Evolutionary conservation across 2,329 filamentous ascomycete species (phyloP).

Genomic region (Aspergillus ustus): DNA sequence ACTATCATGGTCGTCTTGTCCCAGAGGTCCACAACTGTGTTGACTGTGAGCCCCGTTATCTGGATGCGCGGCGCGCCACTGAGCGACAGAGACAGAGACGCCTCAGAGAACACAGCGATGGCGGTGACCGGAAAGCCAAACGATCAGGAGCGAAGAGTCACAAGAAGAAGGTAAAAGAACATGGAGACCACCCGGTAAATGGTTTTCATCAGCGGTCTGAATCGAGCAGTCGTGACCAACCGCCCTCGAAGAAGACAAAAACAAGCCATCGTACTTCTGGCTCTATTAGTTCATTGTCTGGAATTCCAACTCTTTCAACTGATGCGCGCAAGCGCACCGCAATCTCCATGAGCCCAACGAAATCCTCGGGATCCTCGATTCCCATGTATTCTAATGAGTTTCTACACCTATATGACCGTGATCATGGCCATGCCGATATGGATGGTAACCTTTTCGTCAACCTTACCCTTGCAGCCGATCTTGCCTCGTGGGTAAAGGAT

Average conservation of each 20-base stretch:
- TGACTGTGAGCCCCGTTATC: conserved; percentile 78
- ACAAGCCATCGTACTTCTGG: conserved; percentile 78
- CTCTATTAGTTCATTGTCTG: conserved; percentile 71
- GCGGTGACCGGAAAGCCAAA: conserved; percentile 73
- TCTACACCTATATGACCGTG: conserved; percentile 71
- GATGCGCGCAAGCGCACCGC: conserved; percentile 65
- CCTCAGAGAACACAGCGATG: conserved; percentile 62
- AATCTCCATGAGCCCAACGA: conserved; percentile 74
- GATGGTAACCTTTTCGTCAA: conserved; percentile 79
- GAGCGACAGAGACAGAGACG: conserved; percentile 70
- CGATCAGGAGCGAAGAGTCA: conserved; percentile 77
- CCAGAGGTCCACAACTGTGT: conserved; percentile 83
- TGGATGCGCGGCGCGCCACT: conserved; percentile 76
- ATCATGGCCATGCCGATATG: conserved; percentile 60
- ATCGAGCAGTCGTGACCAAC: conserved; percentile 53
- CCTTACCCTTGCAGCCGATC: conserved; percentile 72
- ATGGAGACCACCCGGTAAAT: conserved; percentile 33
- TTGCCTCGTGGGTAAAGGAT: conserved; percentile 80
- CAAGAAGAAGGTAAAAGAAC: conserved; percentile 84
- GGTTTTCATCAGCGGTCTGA: conserved; percentile 67
- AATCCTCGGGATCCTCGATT: conserved; percentile 62
- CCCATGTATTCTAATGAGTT: conserved; percentile 77
- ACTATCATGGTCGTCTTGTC: conserved; percentile 79
- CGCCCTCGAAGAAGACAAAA: conserved; percentile 78
- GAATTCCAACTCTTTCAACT: conserved; percentile 68